A percentile compares a stretch with the other conserved stretches of the same genome.
phyloP scores from a whole-genome alignment of 2,329 filamentous ascomycete genomes.

The Fusarium pilosicola region DNA sequence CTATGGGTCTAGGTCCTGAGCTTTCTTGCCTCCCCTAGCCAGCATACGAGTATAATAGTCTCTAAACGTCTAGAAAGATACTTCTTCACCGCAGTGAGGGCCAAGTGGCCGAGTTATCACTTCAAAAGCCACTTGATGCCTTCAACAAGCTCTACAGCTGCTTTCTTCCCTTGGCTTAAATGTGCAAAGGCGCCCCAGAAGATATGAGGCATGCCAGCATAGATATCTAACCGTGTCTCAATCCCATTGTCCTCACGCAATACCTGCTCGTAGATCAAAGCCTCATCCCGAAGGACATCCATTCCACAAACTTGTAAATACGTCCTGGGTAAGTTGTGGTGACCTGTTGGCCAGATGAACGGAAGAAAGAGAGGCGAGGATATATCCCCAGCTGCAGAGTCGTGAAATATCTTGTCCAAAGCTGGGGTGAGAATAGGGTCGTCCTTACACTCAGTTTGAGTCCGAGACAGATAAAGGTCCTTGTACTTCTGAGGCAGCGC shows the following conservation, averaged over 20 bases:
- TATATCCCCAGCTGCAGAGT: neutral
- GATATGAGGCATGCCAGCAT: conserved; percentile 1
- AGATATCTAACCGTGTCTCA: neutral
- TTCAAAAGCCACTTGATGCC: neutral
- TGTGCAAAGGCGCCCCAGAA: neutral
- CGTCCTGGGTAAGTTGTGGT: neutral
- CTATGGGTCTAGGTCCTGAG: neutral
- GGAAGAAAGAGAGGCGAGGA: neutral
- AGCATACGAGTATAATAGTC: too few species aligned
- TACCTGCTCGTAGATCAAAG: neutral
- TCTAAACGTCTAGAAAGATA: rapidly evolving
- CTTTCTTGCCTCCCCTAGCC: neutral
- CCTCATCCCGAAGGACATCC: neutral
- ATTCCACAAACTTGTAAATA: conserved; percentile 5
- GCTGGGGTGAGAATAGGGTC: neutral
- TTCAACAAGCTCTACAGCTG: neutral
- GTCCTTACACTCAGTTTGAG: neutral
- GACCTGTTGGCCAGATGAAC: neutral
- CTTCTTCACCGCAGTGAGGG: rapidly evolving
- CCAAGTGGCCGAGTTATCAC: rapidly evolving
- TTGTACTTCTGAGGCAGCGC: neutral
- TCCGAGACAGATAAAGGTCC: neutral
- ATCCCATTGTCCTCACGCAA: neutral
- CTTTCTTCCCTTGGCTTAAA: neutral
- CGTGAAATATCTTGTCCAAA: neutral